Base-by-base conservation (phyloP, 257 asterid genomes). In the Solanum etuberosum region DNA sequence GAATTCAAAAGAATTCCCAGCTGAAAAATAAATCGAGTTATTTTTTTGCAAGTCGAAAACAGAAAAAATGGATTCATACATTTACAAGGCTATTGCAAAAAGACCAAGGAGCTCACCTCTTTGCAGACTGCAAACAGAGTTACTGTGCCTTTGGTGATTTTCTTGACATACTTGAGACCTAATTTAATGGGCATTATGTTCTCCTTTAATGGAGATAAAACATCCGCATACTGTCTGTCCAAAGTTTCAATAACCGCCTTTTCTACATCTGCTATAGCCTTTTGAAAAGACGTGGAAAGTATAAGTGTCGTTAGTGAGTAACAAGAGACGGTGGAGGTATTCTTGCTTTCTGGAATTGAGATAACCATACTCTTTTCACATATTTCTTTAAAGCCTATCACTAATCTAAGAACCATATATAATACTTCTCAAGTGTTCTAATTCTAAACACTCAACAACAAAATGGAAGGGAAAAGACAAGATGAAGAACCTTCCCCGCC, bases 251-350 rank as follows among this genome's bases (percentile, higher is more conserved):
- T 90, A 38, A 93, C 93, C 1, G 97, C 94, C 92, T 94, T 97
- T 93, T 97, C 99, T 27, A 97, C 95, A 90, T 95, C 99, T 68
- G 98, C 95, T 83, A 95, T 92, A 85, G 98, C 95, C 98, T 96
- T 76, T 89, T 54, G 72, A 83, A 31, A 86, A 34, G 87, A 83
- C 5, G 35, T 37, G 25, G 14, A 46, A 29, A 37, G n/a, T 51
- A 5, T 5, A 5, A 29, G 42, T 81, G 42, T 29, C 29, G 6
- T 81, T 48, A 48, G 68, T 3, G 81, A 63, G 59, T 27, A 31
- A 67, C 7, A 67, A 85, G 70, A 31, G 61, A 38, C 70, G 11
- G 35, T 6, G 32, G 40, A 84, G 11, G 29, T 15, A 80, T 9
- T 9, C 84, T 29, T 25, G 25, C 84, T 78, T 78, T 78, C 38